A percentile compares a stretch with the other conserved stretches of the same genome.
Evolutionary conservation across 1,284 basidiomycete genomes (phyloP).

Genomic region (Pseudozyma thailandica): DNA sequence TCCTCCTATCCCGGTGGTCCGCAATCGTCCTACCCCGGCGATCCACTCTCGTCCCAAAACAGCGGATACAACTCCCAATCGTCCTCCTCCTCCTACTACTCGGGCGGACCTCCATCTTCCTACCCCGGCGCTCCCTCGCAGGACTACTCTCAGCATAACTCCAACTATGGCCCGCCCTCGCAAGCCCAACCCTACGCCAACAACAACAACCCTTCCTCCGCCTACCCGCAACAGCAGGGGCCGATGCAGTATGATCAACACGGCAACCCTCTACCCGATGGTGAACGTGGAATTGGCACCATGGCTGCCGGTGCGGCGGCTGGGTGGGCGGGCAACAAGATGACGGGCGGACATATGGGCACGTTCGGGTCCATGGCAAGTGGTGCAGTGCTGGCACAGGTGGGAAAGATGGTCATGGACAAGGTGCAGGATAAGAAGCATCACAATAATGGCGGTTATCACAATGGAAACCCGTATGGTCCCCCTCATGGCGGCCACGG

Average conservation of each 20-base stretch:
- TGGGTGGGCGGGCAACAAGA: constrained; percentile 56
- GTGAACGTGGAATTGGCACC: constrained; percentile 59
- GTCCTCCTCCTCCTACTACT: constrained; percentile 16
- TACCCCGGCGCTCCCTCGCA: constrained; percentile 32
- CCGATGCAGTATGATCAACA: constrained; percentile 54
- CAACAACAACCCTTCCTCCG: not conserved
- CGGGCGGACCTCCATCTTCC: constrained; percentile 17
- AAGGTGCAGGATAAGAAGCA: constrained; percentile 45
- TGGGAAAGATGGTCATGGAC: constrained; percentile 54
- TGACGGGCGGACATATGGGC: constrained; percentile 53
- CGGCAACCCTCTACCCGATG: constrained; percentile 51
- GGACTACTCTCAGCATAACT: constrained; percentile 10
- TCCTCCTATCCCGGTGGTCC: constrained; percentile 32
- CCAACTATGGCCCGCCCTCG: constrained; percentile 12
- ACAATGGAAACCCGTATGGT: constrained; percentile 27
- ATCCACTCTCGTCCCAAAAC: constrained; percentile 11
- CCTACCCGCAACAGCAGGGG: constrained; percentile 25
- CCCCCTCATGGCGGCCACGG: constrained; percentile 20
- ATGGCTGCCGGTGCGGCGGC: constrained; percentile 58
- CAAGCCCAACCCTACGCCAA: constrained; percentile 10
- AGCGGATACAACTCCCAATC: constrained; percentile 6
- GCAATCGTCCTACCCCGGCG: constrained; percentile 38
- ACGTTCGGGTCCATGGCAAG: constrained; percentile 37
- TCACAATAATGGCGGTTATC: constrained; percentile 14
- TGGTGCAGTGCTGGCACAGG: constrained; percentile 57